Base-by-base conservation (phyloP, 208 protist genomes). In the Borovskyia barvae region DNA sequence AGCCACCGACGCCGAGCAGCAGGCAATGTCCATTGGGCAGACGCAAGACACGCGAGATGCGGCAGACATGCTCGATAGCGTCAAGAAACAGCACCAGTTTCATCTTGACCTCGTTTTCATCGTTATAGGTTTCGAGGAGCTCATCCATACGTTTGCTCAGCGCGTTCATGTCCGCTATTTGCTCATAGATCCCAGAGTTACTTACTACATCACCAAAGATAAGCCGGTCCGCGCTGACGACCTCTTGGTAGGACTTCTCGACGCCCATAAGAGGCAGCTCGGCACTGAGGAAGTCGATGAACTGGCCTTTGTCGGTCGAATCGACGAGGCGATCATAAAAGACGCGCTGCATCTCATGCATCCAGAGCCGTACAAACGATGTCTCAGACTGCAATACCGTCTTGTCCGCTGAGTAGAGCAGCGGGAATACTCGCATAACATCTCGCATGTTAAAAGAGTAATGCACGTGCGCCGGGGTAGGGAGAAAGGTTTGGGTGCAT, bases 371-470 rank as follows among this genome's bases (percentile, higher is more conserved):
- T 33, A 95, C 60, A 8, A 99, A 55, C 2, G 75, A 67, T n/a
- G 73, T 58, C 42, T 66, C 39, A 20, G 81, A 80, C 12, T 65
- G 36, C 24, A 99, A 45, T 33, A 65, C 73, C 48, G 81, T 92
- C 15, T 80, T 36, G 40, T 95, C 77, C 15, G 75, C 80, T 17
- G 77, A 66, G 70, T 97, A 94, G n/a, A 99, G 64, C 72, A 97
- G 93, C 26, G 98, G 94, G 47, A 99, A 97, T 45, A 99, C 95
- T n/a, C 97, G 97, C 68, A 96, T 92, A 7, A 99, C 74, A 75
- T 99, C 98, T 15, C 98, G 92, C 82, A 99, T 86, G 82, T 99
- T 99, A 82, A 99, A 99, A 6, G 96, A 97, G 77, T 99, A 99
- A 70, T 99, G 98, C 30, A 97, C 94, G 60, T 99, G 98, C 6